Percentiles rank a stretch among this genome's conserved stretches.
Conservation (phyloP, 495 filamentous ascomycete genomes). For the Penicillium mononematosum region DNA sequence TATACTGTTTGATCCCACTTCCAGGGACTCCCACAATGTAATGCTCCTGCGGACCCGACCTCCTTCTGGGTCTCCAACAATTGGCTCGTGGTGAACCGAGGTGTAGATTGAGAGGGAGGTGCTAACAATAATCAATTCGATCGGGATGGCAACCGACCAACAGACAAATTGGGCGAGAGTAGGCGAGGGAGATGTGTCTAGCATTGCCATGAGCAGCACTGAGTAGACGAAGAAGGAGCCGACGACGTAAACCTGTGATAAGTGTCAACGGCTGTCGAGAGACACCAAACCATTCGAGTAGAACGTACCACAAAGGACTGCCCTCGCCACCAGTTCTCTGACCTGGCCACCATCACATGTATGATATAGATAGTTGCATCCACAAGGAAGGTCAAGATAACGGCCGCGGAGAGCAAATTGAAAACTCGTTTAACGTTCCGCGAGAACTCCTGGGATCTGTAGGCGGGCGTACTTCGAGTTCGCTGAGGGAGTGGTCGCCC, state of each 20-base stretch:
- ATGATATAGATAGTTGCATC: conserved; percentile 72
- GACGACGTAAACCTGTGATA: conserved; percentile 70
- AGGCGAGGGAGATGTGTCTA: conserved; percentile 76
- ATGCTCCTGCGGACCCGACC: conserved; percentile 46
- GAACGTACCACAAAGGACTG: conserved; percentile 75
- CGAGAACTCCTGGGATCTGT: conserved; percentile 52
- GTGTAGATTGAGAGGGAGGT: conserved; percentile 62
- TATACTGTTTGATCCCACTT: conserved; percentile 57
- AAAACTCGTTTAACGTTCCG: conserved; percentile 64
- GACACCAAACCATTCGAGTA: conserved; percentile 4
- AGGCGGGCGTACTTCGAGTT: conserved; percentile 39
- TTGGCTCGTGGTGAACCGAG: conserved; percentile 55
- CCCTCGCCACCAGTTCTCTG: conserved; percentile 87
- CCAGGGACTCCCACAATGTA: conserved; percentile 64
- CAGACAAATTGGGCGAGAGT: conserved; percentile 68
- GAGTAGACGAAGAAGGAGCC: conserved; percentile 74
- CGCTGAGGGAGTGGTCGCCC: conserved; percentile 75
- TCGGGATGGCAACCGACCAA: conserved; percentile 65
- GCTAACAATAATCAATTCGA: conserved; percentile 68
- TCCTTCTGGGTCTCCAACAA: conserved; percentile 53
- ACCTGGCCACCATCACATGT: conserved; percentile 65
- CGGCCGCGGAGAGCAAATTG: conserved; percentile 65
- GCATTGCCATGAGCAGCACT: conserved; percentile 71
- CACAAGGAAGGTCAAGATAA: conserved; percentile 69
- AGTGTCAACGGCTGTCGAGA: conserved; percentile 3